Conservation (phyloP, 2,329 filamentous ascomycete species). For the Cryphonectria nitschkei region DNA sequence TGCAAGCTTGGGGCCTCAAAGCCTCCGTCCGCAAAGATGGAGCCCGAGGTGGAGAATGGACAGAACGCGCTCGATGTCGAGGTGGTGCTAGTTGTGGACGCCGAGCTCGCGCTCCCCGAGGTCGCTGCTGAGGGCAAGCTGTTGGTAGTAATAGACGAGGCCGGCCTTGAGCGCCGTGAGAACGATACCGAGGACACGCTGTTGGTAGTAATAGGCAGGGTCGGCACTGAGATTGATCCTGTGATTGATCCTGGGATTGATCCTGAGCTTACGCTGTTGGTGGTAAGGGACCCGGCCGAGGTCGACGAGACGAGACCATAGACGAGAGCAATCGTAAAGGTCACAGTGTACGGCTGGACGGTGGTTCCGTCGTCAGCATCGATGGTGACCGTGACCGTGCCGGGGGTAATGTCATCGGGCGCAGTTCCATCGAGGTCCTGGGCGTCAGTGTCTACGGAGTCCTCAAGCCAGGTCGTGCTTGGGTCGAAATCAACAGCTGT, state of each 20-base stretch:
- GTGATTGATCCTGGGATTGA: no score
- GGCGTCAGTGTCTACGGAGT: neutral
- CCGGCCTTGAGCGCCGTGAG: no score
- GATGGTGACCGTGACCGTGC: neutral
- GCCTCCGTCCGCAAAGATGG: neutral
- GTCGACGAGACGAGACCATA: neutral
- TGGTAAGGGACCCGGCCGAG: neutral
- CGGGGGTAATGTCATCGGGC: neutral
- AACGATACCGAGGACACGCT: no score
- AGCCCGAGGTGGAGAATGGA: neutral
- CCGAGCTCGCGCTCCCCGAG: neutral
- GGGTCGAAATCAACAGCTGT: neutral
- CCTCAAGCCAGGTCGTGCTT: neutral
- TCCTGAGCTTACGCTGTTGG: neutral
- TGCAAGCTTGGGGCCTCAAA: neutral
- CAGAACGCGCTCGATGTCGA: neutral
- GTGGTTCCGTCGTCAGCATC: neutral
- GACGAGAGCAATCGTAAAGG: neutral
- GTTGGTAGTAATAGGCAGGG: no score
- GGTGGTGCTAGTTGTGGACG: neutral
- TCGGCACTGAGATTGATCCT: no score
- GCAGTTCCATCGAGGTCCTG: neutral
- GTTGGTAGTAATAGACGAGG: no score
- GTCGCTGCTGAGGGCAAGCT: neutral
- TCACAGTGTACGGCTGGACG: constrained; percentile 1